These are phyloP conservation scores for Aschersonia sp. DNA, from an alignment of 2,329 filamentous ascomycete species.

Conservation along the genomic window DNA sequence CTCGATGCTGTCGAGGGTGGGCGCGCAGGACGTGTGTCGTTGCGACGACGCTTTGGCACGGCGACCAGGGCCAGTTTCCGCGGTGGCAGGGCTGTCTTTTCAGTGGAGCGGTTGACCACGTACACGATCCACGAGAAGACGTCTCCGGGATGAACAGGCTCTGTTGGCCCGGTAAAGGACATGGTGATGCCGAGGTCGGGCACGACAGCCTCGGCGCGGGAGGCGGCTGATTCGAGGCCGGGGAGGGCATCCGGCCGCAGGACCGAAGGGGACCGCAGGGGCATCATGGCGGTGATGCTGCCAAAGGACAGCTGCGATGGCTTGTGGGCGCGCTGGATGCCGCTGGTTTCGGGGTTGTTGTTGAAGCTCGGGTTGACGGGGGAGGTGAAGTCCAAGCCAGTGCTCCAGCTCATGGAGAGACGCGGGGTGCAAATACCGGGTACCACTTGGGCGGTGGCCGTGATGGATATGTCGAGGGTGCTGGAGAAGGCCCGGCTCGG, in stretches of 20 bases:
- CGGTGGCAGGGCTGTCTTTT: slow-evolving; percentile 23
- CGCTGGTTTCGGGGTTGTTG: slow-evolving; percentile 30
- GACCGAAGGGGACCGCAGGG: slow-evolving; percentile 42
- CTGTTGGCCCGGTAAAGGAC: slow-evolving; percentile 50
- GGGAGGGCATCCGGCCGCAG: slow-evolving; percentile 46
- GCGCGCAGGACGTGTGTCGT: slow-evolving; percentile 36
- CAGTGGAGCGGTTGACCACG: slow-evolving; percentile 55
- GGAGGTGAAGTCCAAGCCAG: slow-evolving; percentile 52
- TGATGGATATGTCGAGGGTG: slow-evolving; percentile 45
- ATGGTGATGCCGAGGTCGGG: slow-evolving; percentile 59
- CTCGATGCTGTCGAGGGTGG: slow-evolving; percentile 34
- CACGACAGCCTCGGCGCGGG: slow-evolving; percentile 28
- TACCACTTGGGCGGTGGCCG: slow-evolving; percentile 40
- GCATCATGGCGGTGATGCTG: slow-evolving; percentile 35
- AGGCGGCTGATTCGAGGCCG: slow-evolving; percentile 37
- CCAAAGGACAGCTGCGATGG: slow-evolving; percentile 49
- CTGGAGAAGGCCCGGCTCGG: slow-evolving; percentile 29
- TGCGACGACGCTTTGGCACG: slow-evolving; percentile 48
- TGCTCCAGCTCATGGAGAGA: slow-evolving; percentile 53
- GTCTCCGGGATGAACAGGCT: slow-evolving; percentile 45
- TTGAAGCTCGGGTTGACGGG: slow-evolving; percentile 51
- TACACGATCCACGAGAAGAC: slow-evolving; percentile 61
- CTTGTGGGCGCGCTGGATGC: slow-evolving; percentile 45
- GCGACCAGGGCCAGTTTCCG: slow-evolving; percentile 59
- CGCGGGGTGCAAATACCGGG: slow-evolving; percentile 43